These are phyloP conservation scores for Lasiosphaeria hispida DNA, from an alignment of 495 filamentous ascomycete species.

Conservation along the genomic window DNA sequence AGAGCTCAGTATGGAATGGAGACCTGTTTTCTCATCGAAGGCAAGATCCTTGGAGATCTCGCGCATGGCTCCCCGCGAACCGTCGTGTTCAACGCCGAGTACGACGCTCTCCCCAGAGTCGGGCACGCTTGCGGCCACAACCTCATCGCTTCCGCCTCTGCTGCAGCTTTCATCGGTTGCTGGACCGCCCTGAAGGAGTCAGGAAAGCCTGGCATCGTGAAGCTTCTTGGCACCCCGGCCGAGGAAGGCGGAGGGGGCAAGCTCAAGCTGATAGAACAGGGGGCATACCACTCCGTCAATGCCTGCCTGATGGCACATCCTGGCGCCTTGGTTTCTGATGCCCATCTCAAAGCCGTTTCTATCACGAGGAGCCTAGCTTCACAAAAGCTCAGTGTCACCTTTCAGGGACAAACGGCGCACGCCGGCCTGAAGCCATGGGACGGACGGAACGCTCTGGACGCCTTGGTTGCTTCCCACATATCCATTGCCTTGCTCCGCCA, in stretches of 20 bases:
- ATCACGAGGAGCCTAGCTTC: too few relatives aligned
- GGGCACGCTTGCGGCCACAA: conserved; percentile 62
- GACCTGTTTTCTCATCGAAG: too few relatives aligned
- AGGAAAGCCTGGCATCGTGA: conserved; percentile 51
- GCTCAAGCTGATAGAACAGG: conserved; percentile 46
- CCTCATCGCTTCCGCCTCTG: conserved; percentile 59
- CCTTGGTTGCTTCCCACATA: too few relatives aligned
- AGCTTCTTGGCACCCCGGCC: conserved; percentile 66
- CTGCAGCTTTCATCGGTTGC: conserved; percentile 57
- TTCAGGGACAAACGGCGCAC: too few relatives aligned
- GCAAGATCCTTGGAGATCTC: conserved; percentile 6
- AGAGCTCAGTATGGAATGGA: background rate
- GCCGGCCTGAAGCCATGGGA: too few relatives aligned
- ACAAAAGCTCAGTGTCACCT: too few relatives aligned
- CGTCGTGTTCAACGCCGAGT: conserved; percentile 57
- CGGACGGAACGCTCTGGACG: too few relatives aligned
- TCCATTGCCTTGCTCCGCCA: too few relatives aligned
- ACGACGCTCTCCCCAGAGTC: conserved; percentile 46
- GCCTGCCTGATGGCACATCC: conserved; percentile 57
- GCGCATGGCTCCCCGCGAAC: conserved; percentile 49
- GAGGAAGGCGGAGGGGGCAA: conserved; percentile 61
- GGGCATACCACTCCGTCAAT: conserved; percentile 47
- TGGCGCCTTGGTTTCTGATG: conserved; percentile 9
- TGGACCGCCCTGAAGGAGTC: conserved; percentile 50
- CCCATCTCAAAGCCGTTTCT: too few relatives aligned